These are phyloP conservation scores for Lachnellula suecica DNA, from an alignment of 2,329 filamentous ascomycete genomes.

Conservation along the genomic window DNA sequence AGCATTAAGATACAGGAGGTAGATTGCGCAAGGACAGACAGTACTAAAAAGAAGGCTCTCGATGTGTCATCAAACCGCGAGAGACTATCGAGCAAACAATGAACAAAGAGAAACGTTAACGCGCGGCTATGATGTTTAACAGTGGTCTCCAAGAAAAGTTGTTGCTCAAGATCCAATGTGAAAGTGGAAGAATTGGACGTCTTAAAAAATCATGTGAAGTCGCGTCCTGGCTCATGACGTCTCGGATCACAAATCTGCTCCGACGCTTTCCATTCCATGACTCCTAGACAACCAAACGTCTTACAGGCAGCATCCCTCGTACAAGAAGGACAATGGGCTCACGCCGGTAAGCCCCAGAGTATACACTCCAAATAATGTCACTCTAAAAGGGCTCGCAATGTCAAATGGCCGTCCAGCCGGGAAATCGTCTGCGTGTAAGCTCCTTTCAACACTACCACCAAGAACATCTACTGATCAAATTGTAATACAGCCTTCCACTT, in stretches of 20 bases:
- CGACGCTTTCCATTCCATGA: neutral
- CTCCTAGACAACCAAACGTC: neutral
- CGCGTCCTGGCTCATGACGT: constrained; percentile 4
- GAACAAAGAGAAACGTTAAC: no score
- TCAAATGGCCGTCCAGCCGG: constrained; percentile 48
- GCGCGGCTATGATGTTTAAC: no score
- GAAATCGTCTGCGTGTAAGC: constrained; percentile 49
- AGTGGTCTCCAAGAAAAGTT: no score
- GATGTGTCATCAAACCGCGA: no score
- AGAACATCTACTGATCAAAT: constrained; percentile 4
- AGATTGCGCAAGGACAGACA: no score
- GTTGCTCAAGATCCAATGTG: neutral
- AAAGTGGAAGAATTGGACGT: neutral
- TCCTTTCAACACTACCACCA: neutral
- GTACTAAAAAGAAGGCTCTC: no score
- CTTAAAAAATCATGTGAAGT: neutral
- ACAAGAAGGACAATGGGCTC: constrained; percentile 1
- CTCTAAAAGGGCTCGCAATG: constrained; percentile 37
- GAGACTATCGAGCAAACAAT: no score
- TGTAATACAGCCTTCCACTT: constrained; percentile 76
- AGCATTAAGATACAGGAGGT: no score
- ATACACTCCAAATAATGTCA: constrained; percentile 17
- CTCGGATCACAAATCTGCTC: constrained; percentile 1
- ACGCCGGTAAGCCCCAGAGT: neutral
- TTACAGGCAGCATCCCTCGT: neutral